Evolutionary conservation across 495 filamentous ascomycete genomes (phyloP), one percentile per base, ranked within the genome.

Genomic region (Parmelia sp.): DNA sequence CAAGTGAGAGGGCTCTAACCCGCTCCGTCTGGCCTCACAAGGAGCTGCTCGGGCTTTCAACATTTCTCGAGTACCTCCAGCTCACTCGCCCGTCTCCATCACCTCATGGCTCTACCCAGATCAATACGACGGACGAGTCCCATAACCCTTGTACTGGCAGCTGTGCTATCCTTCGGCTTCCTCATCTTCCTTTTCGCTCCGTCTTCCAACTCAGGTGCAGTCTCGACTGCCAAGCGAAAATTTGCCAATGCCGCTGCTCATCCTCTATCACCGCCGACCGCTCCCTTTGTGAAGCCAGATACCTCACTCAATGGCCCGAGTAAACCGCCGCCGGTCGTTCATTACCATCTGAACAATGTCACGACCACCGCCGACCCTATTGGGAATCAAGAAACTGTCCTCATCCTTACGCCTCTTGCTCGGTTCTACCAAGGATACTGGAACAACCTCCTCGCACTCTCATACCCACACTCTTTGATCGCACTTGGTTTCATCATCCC

Each of bases 401-500:
- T 97, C 53, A 88, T 98, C 72, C 84, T 97, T 65, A 97, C 94
- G 0, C 94, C 94, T 5, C 85, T 97, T 71, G 89, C 90, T 51
- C 83, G 88, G 69, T 98, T 97, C 78, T 97, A 96, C 76, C 86
- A 88, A 68, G 87, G 79, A 66, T 97, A 96, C 80, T 97, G 95
- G 95, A 88, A 92, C 68, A 97, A 97, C 73, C 79, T 98, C n/a
- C 76, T 90, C 49, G 83, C 84, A 67, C 79, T 98, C 55, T 80
- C 75, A 70, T 98, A 96, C 73, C 95, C 94, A 12, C 95, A 96
- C 77, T 91, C 96, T 55, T 80, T 97, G 49, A 91, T 98, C 70
- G 91, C 90, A 0, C 79, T 98, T 31, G 94, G 90, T n/a, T 98
- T 97, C 76, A 98, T 98, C 71, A 84, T 95, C 35, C 95, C 94